phyloP scores from a whole-genome alignment of 345 rosid species.

The Brassica nigra region DNA sequence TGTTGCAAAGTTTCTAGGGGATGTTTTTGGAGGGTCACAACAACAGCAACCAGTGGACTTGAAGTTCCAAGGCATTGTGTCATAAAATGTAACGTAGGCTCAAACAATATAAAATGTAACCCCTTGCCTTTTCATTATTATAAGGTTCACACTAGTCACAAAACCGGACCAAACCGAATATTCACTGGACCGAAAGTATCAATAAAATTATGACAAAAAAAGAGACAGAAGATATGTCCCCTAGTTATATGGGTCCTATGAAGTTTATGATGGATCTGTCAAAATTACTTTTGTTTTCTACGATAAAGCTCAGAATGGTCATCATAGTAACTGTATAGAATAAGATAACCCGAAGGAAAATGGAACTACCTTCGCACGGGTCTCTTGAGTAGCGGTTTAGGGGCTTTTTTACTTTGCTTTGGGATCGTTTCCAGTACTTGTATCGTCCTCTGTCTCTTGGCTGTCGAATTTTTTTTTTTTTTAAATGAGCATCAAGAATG shows the following conservation, averaged over 20 bases:
- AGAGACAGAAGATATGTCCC: background rate
- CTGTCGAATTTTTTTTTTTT: conserved; percentile 43
- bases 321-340: background rate
- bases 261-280: conserved; percentile 24
- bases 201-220: conserved; percentile 2
- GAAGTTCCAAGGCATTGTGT: conserved; percentile 35
- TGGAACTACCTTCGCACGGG: conserved; percentile 50
- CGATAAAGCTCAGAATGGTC: background rate
- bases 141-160: conserved; percentile 9
- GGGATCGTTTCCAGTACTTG: conserved; percentile 91
- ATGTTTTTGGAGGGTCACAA: conserved; percentile 46
- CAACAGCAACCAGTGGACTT: background rate
- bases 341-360: background rate
- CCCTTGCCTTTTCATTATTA: background rate
- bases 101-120: background rate
- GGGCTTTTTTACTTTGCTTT: conserved; percentile 48
- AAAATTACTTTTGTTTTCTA: conserved; percentile 11
- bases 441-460: conserved; percentile 80
- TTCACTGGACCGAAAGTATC: conserved; percentile 17
- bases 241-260: conserved; percentile 12
- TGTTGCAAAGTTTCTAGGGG: conserved; percentile 65
- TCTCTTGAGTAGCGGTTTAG: conserved; percentile 52
- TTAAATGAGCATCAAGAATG: background rate
- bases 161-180: conserved; percentile 20
- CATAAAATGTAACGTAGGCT: background rate